phyloP scores from a whole-genome alignment of 139 green algal species.

The Raphidocelis subcapitata region DNA sequence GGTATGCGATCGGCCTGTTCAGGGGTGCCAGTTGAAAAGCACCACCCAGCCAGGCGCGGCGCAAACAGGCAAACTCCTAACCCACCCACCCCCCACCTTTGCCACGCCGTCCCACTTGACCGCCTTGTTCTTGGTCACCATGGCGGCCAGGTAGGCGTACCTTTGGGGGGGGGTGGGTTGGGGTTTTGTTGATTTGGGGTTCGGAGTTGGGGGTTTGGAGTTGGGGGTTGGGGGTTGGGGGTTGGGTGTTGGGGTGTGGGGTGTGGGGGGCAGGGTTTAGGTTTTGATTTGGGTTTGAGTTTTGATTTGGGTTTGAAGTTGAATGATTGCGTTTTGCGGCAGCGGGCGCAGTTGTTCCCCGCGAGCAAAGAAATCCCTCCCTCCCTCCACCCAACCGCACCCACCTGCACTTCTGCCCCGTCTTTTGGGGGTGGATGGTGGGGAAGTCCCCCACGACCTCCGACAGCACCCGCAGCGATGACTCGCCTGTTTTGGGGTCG shows the following conservation, averaged over 20 bases:
- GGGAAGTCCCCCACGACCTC: constrained; percentile 62
- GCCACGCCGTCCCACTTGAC: constrained; percentile 25
- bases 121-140: constrained; percentile 14
- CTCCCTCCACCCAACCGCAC: neutral
- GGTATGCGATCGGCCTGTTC: no score
- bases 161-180: no score
- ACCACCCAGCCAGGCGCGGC: no score
- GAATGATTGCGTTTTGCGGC: neutral
- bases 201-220: no score
- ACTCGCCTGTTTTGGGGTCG: constrained; percentile 41
- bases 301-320: neutral
- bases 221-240: neutral
- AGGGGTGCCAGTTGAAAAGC: no score
- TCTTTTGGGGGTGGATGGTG: constrained; percentile 34
- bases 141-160: constrained; percentile 23
- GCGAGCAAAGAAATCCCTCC: neutral
- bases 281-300: neutral
- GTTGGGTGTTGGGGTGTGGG: neutral
- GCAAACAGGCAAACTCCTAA: no score
- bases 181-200: no score
- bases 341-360: no score
- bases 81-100: neutral
- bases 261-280: no score
- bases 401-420: constrained; percentile 7
- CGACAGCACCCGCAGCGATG: constrained; percentile 17